phyloP scores from a whole-genome alignment of 169 alveolate species.

The Plasmodium billcollinsi region DNA sequence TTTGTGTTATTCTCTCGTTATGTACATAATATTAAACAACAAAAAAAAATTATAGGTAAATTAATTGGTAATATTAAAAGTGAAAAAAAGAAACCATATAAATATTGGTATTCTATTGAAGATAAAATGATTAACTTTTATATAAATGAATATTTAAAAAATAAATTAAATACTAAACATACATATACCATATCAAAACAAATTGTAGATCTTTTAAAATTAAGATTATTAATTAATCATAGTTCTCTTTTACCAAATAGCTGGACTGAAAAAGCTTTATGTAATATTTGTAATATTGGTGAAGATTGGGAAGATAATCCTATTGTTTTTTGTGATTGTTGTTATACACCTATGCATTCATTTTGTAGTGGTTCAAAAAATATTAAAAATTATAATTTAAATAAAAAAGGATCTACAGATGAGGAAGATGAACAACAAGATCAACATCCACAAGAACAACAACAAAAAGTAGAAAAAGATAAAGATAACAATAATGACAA shows the following conservation, averaged over 20 bases:
- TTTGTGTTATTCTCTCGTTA: conserved; percentile 65
- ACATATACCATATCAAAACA: conserved; percentile 84
- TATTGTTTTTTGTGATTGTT: conserved; percentile 86
- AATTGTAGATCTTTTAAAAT: conserved; percentile 80
- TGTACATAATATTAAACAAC: conserved; percentile 60
- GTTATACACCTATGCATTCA: conserved; percentile 87
- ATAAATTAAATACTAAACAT: conserved; percentile 83
- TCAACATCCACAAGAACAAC: no score
- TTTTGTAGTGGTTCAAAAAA: conserved; percentile 65
- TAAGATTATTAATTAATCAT: conserved; percentile 77
- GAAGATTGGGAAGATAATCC: conserved; percentile 91
- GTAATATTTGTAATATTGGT: conserved; percentile 85
- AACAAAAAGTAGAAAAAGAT: conserved; percentile 3
- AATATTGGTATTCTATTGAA: conserved; percentile 83
- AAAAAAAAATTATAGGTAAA: conserved; percentile 51
- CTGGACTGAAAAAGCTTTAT: conserved; percentile 88
- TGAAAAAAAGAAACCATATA: conserved; percentile 66
- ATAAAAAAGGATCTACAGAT: conserved; percentile 19
- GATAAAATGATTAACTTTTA: conserved; percentile 83
- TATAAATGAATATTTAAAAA: conserved; percentile 84
- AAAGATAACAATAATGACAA: background rate
- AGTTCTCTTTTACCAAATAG: conserved; percentile 83
- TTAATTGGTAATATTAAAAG: conserved; percentile 55
- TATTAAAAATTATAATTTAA: conserved; percentile 38
- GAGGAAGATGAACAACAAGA: background rate